Conservation (phyloP, 2,329 filamentous ascomycete species). For the Lachnellula subtilissima region DNA sequence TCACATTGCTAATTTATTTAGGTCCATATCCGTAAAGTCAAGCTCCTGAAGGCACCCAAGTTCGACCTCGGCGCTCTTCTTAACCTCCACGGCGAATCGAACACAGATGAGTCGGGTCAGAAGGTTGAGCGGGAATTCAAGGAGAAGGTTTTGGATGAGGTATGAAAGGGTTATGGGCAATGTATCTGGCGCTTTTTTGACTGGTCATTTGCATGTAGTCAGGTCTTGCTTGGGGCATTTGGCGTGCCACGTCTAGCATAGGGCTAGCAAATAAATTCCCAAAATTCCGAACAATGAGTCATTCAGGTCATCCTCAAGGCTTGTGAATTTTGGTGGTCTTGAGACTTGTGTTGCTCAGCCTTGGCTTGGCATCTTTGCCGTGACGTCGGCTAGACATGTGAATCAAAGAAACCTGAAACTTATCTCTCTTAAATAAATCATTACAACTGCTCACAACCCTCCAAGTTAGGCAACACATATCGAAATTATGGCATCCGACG, state of each 20-base stretch:
- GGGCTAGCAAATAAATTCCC: slow-evolving; percentile 31
- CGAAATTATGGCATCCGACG: slow-evolving; percentile 39
- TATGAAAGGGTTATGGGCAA: slow-evolving; percentile 55
- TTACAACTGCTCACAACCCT: too few relatives aligned
- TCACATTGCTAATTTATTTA: slow-evolving; percentile 42
- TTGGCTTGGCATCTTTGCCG: slow-evolving; percentile 12
- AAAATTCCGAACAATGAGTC: slow-evolving; percentile 24
- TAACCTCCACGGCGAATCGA: slow-evolving; percentile 95
- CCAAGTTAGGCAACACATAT: neutral
- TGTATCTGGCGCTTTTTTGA: slow-evolving; percentile 26
- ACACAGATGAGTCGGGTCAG: slow-evolving; percentile 91
- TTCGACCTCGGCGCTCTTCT: slow-evolving; percentile 97
- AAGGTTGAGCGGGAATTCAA: slow-evolving; percentile 99
- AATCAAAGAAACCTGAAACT: slow-evolving; percentile 5
- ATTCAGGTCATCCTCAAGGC: neutral
- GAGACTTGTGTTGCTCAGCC: neutral
- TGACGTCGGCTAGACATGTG: slow-evolving; percentile 9
- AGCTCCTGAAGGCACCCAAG: slow-evolving; percentile 97
- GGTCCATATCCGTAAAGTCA: slow-evolving; percentile 99
- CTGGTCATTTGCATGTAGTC: slow-evolving; percentile 33
- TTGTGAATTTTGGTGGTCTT: slow-evolving; percentile 7
- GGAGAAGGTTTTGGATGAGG: slow-evolving; percentile 89
- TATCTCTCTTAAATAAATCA: neutral
- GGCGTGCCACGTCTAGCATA: slow-evolving; percentile 30
- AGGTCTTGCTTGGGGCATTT: slow-evolving; percentile 32